Evolutionary conservation across 1,284 basidiomycete genomes (phyloP), one percentile per base, ranked within the genome.

Genomic region (Kwoniella shivajii): DNA sequence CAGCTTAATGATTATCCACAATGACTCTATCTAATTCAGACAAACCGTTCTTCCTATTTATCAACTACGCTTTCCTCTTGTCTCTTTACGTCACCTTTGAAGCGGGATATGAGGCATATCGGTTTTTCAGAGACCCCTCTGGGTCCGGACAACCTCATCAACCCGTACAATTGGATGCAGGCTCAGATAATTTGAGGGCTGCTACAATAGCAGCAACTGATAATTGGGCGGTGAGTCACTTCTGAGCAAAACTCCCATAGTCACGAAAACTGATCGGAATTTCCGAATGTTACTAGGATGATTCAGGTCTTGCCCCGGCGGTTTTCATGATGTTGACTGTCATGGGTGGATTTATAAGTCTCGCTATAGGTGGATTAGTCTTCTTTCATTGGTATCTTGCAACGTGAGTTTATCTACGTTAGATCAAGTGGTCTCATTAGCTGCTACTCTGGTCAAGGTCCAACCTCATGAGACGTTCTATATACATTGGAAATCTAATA

Each of bases 11-110:
- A 33, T 27, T 16, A 29, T 2, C 3, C 22, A 16, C n/a, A 33
- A 36, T 29, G 26, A 50, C n/a, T 38, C 30, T 26, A 13, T 5
- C 16, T n/a, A n/a, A n/a, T 22, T 11, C 47, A 74, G 71, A 92
- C 73, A 87, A 89, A 20, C 84, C 89, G 2, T 94, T 94, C 73
- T 78, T 93, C 42, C 88, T 92, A 68, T 90, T 94, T 71, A 80
- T 92, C 50, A 80, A 82, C 30, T 88, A 85, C 66, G 76, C 86
- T 24, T 86, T 86, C 2, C 68, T 88, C 2, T 81, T 92, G 37
- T 80, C 88, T 2, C 64, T 82, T 6, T 90, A 91, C 71, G 78
- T 86, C 20, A 81, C 82, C 44, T 61, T 79, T 30, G 74, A 92
- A 54, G 84, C 84, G 42, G 80, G 81, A 4, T 77, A 79, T 44